Conservation (phyloP, 2,329 filamentous ascomycete genomes). For the Coniochaeta sp. region DNA sequence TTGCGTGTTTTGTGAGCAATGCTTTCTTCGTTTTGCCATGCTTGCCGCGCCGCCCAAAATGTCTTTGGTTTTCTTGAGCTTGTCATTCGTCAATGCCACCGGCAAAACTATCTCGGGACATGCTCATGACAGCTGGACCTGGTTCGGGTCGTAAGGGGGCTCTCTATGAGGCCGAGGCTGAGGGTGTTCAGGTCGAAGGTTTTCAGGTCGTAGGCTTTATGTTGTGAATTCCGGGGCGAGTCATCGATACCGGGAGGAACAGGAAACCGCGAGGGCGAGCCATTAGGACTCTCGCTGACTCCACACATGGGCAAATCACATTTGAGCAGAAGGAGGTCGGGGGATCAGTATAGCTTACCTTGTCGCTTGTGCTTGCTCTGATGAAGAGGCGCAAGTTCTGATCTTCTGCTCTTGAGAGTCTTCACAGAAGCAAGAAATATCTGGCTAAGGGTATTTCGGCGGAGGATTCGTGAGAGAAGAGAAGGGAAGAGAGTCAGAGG, state of each 20-base stretch:
- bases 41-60: neutral
- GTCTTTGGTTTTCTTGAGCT: neutral
- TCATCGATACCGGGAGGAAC: neutral
- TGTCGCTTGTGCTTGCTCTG: neutral
- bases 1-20: neutral
- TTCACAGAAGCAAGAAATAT: neutral
- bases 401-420: neutral
- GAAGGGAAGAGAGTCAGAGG: conserved; percentile 15
- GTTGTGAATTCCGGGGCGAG: neutral
- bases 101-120: neutral
- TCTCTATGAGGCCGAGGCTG: neutral
- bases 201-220: too few relatives aligned
- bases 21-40: neutral
- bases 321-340: neutral
- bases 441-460: neutral
- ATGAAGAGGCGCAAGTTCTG: neutral
- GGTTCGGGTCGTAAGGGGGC: neutral
- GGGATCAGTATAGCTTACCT: neutral
- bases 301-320: neutral
- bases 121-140: neutral
- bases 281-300: neutral
- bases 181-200: neutral
- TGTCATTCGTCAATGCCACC: neutral
- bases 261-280: neutral
- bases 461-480: conserved; percentile 13